A percentile compares a stretch with the other conserved stretches of the same genome.
Conservation (phyloP, 2,329 filamentous ascomycete species). For the Neofusicoccum ribis region DNA sequence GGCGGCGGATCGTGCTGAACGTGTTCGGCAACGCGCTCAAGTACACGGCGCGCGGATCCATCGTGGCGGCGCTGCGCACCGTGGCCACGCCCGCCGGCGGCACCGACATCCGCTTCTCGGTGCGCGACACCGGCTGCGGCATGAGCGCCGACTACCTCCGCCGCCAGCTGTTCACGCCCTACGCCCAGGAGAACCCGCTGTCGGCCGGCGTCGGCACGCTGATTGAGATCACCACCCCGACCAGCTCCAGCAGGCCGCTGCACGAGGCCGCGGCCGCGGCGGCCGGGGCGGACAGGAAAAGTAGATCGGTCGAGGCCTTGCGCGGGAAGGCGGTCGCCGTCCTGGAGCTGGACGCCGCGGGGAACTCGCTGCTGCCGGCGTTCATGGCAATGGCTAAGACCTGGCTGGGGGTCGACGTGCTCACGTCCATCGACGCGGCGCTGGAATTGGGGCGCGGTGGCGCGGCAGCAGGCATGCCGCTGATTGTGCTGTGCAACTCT, state of each 20-base stretch:
- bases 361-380: not conserved
- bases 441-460: too few relatives aligned
- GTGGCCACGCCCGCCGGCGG: not conserved
- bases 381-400: not conserved
- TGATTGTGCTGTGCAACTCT: not conserved
- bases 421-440: not conserved
- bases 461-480: not conserved
- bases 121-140: constrained; percentile 39
- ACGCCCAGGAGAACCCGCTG: constrained; percentile 41
- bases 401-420: not conserved
- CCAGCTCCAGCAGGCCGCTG: not conserved
- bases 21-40: constrained; percentile 24
- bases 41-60: constrained; percentile 18
- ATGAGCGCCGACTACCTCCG: constrained; percentile 42
- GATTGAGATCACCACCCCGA: not conserved
- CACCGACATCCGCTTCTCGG: constrained; percentile 7
- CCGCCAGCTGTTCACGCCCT: constrained; percentile 39
- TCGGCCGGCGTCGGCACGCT: constrained; percentile 41
- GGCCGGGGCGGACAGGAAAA: not conserved
- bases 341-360: too few relatives aligned
- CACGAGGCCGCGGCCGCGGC: not conserved
- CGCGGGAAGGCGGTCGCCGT: too few relatives aligned
- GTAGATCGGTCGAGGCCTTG: too few relatives aligned
- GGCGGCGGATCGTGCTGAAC: constrained; percentile 23
- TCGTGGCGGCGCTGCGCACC: constrained; percentile 26